Conservation (phyloP, 352 stramenopile genomes). For the Pythium rishiriense region DNA sequence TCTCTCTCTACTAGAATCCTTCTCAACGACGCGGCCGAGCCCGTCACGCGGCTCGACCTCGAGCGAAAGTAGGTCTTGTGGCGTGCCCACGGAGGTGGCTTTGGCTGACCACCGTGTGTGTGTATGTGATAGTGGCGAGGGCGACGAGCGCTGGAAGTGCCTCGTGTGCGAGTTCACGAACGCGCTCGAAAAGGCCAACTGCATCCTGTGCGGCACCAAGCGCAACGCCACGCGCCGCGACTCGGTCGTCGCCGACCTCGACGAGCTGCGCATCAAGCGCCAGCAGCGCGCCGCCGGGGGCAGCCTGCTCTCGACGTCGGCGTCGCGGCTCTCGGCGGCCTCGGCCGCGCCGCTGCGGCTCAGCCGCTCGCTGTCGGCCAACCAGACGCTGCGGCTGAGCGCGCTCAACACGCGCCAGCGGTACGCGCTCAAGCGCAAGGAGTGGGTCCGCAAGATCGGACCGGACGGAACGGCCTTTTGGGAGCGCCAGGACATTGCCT, state of each 20-base stretch:
- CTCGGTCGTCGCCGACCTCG: constrained; percentile 25
- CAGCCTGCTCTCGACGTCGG: constrained; percentile 44
- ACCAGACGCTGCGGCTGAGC: constrained; percentile 45
- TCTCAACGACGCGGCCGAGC: constrained; percentile 39
- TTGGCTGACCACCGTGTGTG: not conserved
- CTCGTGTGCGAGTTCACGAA: constrained; percentile 82
- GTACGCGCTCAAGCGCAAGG: constrained; percentile 77
- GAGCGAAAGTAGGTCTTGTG: constrained; percentile 52
- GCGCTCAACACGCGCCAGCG: constrained; percentile 73
- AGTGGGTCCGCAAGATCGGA: constrained; percentile 72
- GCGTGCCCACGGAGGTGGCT: not conserved
- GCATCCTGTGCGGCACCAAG: constrained; percentile 75
- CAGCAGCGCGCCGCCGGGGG: constrained; percentile 65
- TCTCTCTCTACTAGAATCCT: constrained; percentile 26
- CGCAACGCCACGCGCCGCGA: constrained; percentile 37
- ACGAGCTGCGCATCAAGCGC: constrained; percentile 30
- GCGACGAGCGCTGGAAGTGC: constrained; percentile 77
- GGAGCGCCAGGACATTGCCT: constrained; percentile 56
- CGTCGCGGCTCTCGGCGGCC: constrained; percentile 9
- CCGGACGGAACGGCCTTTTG: constrained; percentile 72
- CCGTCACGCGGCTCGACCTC: constrained; percentile 69
- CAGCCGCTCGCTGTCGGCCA: constrained; percentile 30
- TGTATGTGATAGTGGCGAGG: constrained; percentile 31
- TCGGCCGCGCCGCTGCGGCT: constrained; percentile 14
- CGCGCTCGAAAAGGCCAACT: constrained; percentile 54